Base-by-base conservation (phyloP, 345 rosid genomes). In the Populus deltoides region DNA sequence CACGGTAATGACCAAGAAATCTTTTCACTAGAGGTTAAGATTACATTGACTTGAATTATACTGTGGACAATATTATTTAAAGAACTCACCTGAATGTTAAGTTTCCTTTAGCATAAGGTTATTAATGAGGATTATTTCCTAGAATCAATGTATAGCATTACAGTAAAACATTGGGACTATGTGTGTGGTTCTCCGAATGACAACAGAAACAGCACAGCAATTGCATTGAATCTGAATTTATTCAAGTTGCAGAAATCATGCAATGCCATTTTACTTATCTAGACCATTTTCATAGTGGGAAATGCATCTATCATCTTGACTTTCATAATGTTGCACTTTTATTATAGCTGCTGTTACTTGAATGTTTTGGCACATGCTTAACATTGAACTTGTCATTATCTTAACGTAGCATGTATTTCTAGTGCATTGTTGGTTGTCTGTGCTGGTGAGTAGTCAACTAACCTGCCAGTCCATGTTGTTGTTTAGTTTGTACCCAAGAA, bases 401-500 rank as follows among this genome's bases (percentile, higher is more conserved):
- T 18, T 62, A 38, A 31, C 9, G 36, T 24, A 27, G 36, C 41
- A 59, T 53, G 43, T 18, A 29, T 76, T 24, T 65, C 76, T 11
- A 39, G 36, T 49, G 68, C 51, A 51, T 43, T 16, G 17, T 25
- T 57, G 35, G 41, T 9, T 73, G 9, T 78, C 65, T 67, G 47
- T 55, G 38, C 27, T 51, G 24, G 31, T 10, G 65, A 33, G 18
- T 71, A 22, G 75, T 49, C 62, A 47, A 7, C 12, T 76, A 72
- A 78, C 47, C 36, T 81, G 69, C 31, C 24, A 8, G 65, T 35
- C 31, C 68, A 45, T 72, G 55, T 75, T 59, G 35, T 12, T 51
- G 51, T 31, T 22, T 72, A 78, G 81, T 66, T 78, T 41, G 38
- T 73, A 38, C 73, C 72, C 68, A 78, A 39, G 72, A 74, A 69